These are phyloP conservation scores for Carex kokanica DNA, from an alignment of 176 grass and related monocot genomes.

Conservation along the genomic window DNA sequence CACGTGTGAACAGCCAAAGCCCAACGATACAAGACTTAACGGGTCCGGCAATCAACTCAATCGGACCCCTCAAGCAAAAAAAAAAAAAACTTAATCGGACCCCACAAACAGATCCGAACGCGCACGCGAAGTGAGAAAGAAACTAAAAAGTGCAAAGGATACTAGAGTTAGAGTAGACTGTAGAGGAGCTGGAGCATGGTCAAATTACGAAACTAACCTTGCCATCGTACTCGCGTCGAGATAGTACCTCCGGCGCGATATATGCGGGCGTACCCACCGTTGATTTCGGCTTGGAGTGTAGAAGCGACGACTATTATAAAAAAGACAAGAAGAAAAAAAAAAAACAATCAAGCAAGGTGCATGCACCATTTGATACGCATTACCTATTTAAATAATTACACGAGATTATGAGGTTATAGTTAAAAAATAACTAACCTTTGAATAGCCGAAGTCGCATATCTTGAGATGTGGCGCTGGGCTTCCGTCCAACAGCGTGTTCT, in stretches of 20 bases:
- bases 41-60: background rate
- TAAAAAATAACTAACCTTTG: slow-evolving; percentile 44
- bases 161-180: background rate
- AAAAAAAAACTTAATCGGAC: background rate
- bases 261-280: slow-evolving; percentile 91
- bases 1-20: background rate
- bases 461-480: slow-evolving; percentile 79
- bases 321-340: background rate
- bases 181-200: too few species aligned
- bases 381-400: background rate
- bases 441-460: slow-evolving; percentile 98
- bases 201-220: slow-evolving; percentile 57
- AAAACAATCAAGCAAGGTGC: background rate
- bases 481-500: slow-evolving; percentile 89
- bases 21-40: background rate
- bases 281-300: slow-evolving; percentile 91
- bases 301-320: slow-evolving; percentile 59
- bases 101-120: slow-evolving; percentile 20
- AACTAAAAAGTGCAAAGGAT: background rate
- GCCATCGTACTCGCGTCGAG: slow-evolving; percentile 84
- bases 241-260: slow-evolving; percentile 87
- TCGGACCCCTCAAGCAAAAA: background rate
- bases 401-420: background rate
- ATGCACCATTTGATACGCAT: background rate
- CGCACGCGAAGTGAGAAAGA: background rate